Evolutionary conservation across 805 yeast genomes (phyloP).

Genomic region (Cyberlindnera veronae): DNA sequence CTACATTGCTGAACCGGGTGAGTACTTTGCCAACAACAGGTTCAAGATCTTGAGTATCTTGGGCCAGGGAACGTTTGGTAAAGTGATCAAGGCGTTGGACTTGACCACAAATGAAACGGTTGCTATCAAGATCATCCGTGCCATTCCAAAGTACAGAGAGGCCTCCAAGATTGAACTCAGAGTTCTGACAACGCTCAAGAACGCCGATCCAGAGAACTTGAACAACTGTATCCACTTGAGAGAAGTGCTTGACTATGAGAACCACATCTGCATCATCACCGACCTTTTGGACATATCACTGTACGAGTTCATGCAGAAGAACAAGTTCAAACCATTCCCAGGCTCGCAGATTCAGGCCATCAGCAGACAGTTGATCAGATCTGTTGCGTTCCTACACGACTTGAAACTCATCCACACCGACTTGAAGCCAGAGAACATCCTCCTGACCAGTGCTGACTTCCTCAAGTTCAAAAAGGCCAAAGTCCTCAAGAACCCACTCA

Average conservation of each 20-base stretch:
- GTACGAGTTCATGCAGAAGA: constrained; percentile 85
- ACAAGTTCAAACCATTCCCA: constrained; percentile 86
- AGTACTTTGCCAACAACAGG: constrained; percentile 65
- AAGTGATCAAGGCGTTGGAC: constrained; percentile 83
- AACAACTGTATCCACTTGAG: constrained; percentile 81
- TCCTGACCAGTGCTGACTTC: constrained; percentile 32
- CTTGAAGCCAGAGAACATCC: constrained; percentile 91
- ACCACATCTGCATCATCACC: constrained; percentile 92
- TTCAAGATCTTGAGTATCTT: constrained; percentile 64
- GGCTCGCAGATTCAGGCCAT: constrained; percentile 90
- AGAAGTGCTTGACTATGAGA: constrained; percentile 88
- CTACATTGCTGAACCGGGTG: constrained; percentile 57
- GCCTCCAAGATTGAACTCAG: constrained; percentile 92
- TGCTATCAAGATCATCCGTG: constrained; percentile 89
- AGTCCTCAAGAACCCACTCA: constrained; percentile 70
- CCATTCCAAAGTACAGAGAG: constrained; percentile 90
- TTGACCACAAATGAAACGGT: constrained; percentile 49
- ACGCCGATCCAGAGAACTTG: constrained; percentile 58
- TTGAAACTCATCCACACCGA: constrained; percentile 92
- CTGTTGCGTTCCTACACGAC: constrained; percentile 88
- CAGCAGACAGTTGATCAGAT: constrained; percentile 77
- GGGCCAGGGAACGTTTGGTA: constrained; percentile 94
- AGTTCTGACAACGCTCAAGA: constrained; percentile 68
- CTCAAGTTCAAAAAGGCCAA: constrained; percentile 28
- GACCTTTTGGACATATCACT: constrained; percentile 81